These are phyloP conservation scores for Boletellus emodensis DNA, from an alignment of 768 basidiomycete genomes.

Conservation along the genomic window DNA sequence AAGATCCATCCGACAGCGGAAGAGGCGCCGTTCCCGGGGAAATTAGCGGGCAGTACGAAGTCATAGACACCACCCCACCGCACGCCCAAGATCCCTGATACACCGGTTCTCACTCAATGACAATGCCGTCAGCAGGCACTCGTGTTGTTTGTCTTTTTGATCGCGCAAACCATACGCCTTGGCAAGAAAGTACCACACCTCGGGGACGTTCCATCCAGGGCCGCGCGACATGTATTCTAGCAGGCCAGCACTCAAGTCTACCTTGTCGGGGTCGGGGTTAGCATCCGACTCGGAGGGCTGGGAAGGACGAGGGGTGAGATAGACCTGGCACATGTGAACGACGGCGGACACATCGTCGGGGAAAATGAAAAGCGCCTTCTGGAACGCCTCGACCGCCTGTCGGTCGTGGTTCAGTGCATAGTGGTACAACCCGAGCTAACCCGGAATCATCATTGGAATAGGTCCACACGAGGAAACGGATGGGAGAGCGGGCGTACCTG, in stretches of 20 bases:
- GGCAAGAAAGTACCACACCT: constrained; percentile 92
- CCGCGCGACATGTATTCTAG: constrained; percentile 75
- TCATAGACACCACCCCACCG: constrained; percentile 67
- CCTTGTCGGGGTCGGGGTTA: constrained; percentile 39
- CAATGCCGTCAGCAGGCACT: constrained; percentile 71
- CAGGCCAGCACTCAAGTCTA: constrained; percentile 81
- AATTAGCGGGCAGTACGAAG: too few species aligned
- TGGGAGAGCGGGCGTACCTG: constrained; percentile 55
- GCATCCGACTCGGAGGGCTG: constrained; percentile 8
- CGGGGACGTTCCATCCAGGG: constrained; percentile 84
- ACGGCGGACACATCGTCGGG: constrained; percentile 74
- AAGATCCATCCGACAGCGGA: too few species aligned
- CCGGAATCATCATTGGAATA: constrained; percentile 1
- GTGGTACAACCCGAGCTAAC: constrained; percentile 72
- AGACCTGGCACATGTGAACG: constrained; percentile 73
- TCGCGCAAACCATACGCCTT: constrained; percentile 76
- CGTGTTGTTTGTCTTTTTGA: constrained; percentile 64
- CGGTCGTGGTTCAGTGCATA: constrained; percentile 52
- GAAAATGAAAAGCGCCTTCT: constrained; percentile 86
- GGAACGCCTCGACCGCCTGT: constrained; percentile 70
- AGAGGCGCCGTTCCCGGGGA: too few species aligned
- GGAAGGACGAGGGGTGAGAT: constrained; percentile 43
- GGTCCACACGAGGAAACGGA: background rate
- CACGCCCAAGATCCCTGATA: constrained; percentile 57
- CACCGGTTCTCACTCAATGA: constrained; percentile 56